A percentile compares a stretch with the other conserved stretches of the same genome.
phyloP scores from a whole-genome alignment of 2,329 filamentous ascomycete species.

The Nemania serpens region DNA sequence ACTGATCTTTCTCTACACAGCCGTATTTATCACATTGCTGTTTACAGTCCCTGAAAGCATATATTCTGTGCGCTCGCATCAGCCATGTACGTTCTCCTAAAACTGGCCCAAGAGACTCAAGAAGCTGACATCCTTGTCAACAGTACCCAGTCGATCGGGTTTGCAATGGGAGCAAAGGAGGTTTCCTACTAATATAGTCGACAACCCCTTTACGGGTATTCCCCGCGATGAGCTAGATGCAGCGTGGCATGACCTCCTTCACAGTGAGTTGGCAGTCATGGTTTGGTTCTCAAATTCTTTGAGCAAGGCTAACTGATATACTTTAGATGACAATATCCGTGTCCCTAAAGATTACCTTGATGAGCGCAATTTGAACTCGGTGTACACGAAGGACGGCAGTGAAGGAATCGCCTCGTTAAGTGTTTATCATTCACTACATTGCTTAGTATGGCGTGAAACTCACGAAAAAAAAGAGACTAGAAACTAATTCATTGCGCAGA shows the following conservation, averaged over 20 bases:
- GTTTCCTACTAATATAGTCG: conserved; percentile 14
- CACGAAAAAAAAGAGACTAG: background rate
- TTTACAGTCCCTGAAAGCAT: background rate
- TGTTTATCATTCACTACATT: conserved; percentile 15
- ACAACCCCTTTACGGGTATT: conserved; percentile 12
- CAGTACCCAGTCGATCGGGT: conserved; percentile 14
- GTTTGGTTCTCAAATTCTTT: background rate
- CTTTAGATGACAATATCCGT: conserved; percentile 17
- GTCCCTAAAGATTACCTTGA: conserved; percentile 14
- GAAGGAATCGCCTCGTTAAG: conserved; percentile 18
- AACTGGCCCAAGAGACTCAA: background rate
- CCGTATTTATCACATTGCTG: background rate
- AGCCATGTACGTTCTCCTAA: background rate
- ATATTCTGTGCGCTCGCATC: background rate
- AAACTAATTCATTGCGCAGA: background rate
- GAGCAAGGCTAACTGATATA: background rate
- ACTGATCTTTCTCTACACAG: background rate
- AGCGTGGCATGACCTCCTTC: conserved; percentile 19
- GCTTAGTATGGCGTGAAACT: conserved; percentile 1
- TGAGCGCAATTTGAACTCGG: conserved; percentile 13
- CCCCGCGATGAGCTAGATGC: conserved; percentile 13
- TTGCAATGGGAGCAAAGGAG: conserved; percentile 11
- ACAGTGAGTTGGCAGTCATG: background rate
- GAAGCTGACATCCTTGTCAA: background rate
- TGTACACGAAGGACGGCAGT: conserved; percentile 15